phyloP scores from a whole-genome alignment of 768 basidiomycete species.

The Lactarius sanguifluus region DNA sequence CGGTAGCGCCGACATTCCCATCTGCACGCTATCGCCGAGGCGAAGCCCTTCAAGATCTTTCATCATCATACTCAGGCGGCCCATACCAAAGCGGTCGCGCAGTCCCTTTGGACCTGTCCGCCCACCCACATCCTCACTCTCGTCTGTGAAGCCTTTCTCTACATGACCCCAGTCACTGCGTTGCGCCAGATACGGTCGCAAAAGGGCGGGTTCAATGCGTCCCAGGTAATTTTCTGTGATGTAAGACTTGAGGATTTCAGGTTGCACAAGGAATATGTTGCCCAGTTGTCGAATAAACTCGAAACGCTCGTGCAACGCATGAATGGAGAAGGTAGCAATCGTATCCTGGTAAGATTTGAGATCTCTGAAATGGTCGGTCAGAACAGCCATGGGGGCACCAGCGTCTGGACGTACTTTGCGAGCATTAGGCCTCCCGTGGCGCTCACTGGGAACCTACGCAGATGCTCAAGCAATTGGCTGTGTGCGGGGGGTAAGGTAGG shows the following conservation, averaged over 20 bases:
- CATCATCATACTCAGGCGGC: constrained; percentile 81
- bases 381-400: neutral
- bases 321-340: constrained; percentile 77
- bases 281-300: constrained; percentile 98
- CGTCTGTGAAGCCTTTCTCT: constrained; percentile 66
- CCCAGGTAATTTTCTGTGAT: constrained; percentile 93
- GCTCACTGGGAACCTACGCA: constrained; percentile 94
- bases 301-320: constrained; percentile 88
- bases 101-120: constrained; percentile 52
- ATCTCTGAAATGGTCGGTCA: constrained; percentile 55
- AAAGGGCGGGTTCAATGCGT: constrained; percentile 79
- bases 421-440: constrained; percentile 97
- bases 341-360: constrained; percentile 95
- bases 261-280: constrained; percentile 94
- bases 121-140: constrained; percentile 41
- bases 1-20: constrained; percentile 58
- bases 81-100: constrained; percentile 61
- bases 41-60: constrained; percentile 77
- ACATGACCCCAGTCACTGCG: constrained; percentile 90
- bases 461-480: constrained; percentile 89
- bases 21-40: constrained; percentile 50
- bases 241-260: constrained; percentile 93
- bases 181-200: constrained; percentile 88
- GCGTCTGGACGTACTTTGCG: constrained; percentile 70
- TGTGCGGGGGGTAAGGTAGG: constrained; percentile 4